Conservation (phyloP, 495 filamentous ascomycete genomes). For the Hyaloscypha finlandica region DNA sequence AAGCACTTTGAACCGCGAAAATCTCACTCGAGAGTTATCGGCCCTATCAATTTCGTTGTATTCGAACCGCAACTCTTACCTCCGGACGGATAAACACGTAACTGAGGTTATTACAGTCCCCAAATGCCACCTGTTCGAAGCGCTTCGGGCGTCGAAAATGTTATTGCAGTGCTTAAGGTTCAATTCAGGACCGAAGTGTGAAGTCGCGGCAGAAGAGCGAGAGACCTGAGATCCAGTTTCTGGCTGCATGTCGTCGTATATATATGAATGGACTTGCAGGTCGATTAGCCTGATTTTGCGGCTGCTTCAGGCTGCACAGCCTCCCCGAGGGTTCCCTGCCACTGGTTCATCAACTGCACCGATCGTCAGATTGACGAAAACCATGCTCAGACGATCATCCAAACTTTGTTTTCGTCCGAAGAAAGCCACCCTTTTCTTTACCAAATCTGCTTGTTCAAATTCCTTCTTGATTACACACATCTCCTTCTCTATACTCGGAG, state of each 20-base stretch:
- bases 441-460: background rate
- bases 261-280: background rate
- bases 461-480: background rate
- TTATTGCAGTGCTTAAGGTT: background rate
- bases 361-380: constrained; percentile 2
- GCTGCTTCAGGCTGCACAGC: constrained; percentile 16
- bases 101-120: background rate
- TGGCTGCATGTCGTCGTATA: constrained; percentile 2
- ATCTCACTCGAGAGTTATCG: background rate
- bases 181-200: constrained; percentile 2
- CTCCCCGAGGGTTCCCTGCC: constrained; percentile 11
- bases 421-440: background rate
- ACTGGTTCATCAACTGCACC: background rate
- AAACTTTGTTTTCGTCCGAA: constrained; percentile 12
- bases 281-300: constrained; percentile 8
- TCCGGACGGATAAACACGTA: background rate
- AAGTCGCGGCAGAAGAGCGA: constrained; percentile 5
- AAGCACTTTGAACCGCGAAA: background rate
- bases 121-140: background rate
- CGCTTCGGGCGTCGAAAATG: background rate
- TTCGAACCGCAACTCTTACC: background rate
- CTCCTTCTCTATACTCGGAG: background rate
- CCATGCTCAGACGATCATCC: constrained; percentile 8
- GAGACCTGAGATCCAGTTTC: background rate
- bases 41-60: background rate